Conservation (phyloP, 108 stramenopile genomes). For the Pelagomonas calceolata region DNA sequence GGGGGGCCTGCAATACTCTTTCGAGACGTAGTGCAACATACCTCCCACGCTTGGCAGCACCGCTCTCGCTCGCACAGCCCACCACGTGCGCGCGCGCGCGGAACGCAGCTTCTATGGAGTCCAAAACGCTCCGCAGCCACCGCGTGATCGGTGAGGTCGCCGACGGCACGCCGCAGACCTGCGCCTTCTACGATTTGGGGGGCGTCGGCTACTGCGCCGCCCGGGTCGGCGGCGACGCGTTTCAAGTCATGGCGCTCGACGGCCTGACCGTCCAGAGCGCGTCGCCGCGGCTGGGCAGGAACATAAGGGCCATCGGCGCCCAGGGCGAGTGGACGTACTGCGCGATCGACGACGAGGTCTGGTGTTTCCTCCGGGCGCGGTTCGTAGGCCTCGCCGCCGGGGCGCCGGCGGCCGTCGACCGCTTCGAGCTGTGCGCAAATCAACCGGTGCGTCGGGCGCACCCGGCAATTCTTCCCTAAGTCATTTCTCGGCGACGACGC, state of each 20-base stretch:
- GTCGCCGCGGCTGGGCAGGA: not conserved
- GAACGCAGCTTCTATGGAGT: not conserved
- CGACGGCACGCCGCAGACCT: not conserved
- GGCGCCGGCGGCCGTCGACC: not conserved
- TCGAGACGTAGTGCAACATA: no score
- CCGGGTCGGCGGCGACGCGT: not conserved
- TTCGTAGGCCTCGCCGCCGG: not conserved
- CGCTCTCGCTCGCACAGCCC: no score
- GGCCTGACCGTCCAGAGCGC: not conserved
- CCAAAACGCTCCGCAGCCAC: not conserved
- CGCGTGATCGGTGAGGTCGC: not conserved
- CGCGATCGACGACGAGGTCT: not conserved
- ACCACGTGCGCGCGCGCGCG: no score
- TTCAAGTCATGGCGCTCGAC: not conserved
- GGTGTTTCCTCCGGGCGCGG: not conserved
- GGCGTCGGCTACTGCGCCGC: not conserved
- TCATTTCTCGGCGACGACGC: no score
- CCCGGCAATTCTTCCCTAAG: no score
- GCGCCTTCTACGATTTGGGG: not conserved
- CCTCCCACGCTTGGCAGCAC: no score
- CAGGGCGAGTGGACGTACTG: not conserved
- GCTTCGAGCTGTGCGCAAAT: no score
- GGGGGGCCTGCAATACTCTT: no score
- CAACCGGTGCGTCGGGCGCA: no score
- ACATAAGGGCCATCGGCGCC: not conserved